A percentile compares a stretch with the other conserved stretches of the same genome.
Evolutionary conservation across 2,329 filamentous ascomycete genomes (phyloP).

Genomic region (Graphilbum fragrans): DNA sequence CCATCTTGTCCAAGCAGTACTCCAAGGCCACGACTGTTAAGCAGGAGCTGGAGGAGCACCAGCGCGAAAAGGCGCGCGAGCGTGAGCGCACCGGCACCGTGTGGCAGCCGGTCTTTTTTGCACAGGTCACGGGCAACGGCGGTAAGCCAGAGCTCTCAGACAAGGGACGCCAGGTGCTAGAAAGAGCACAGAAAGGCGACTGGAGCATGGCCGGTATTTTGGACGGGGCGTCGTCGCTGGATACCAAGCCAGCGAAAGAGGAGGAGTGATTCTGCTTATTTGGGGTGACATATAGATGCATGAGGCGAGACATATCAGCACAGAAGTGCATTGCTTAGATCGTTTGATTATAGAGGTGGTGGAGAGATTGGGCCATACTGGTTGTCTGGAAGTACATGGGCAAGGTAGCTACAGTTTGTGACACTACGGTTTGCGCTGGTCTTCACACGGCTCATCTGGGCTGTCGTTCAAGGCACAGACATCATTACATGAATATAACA

Average conservation of each 20-base stretch:
- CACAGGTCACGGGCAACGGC: conserved; percentile 40
- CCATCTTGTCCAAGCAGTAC: conserved; percentile 75
- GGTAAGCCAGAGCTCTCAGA: conserved; percentile 44
- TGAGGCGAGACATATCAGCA: too few species aligned
- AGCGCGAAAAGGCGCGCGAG: conserved; percentile 73
- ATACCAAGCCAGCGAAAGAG: not conserved
- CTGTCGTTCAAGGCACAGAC: too few species aligned
- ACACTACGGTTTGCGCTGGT: too few species aligned
- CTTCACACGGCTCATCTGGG: too few species aligned
- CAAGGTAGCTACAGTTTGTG: too few species aligned
- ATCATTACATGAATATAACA: too few species aligned
- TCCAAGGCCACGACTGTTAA: conserved; percentile 76
- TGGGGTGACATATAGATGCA: too few species aligned
- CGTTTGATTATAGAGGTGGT: too few species aligned
- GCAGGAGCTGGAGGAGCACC: conserved; percentile 80
- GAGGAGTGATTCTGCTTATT: not conserved
- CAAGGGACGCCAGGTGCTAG: conserved; percentile 37
- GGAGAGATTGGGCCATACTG: too few species aligned
- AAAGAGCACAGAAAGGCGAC: conserved; percentile 38
- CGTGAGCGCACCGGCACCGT: conserved; percentile 56
- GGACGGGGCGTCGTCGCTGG: conserved; percentile 1
- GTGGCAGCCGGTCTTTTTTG: conserved; percentile 87
- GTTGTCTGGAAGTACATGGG: too few species aligned
- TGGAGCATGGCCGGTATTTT: conserved; percentile 26
- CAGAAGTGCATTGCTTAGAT: too few species aligned